phyloP scores from a whole-genome alignment of 2,329 filamentous ascomycete species.

The Diaporthe aspalathi region DNA sequence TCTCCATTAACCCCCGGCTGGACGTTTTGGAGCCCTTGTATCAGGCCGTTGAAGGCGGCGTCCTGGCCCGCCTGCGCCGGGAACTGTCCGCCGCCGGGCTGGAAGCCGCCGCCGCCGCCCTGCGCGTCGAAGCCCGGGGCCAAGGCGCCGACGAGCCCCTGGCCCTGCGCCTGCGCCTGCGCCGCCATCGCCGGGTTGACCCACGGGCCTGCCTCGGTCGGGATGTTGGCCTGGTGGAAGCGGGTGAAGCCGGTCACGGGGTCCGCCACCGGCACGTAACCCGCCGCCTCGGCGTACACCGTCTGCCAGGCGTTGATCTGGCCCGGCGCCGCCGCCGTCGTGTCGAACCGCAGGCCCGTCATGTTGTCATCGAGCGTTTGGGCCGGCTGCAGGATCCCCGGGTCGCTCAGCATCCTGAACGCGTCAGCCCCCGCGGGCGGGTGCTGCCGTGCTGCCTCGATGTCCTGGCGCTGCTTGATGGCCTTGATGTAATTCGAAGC shows the following conservation, averaged over 20 bases:
- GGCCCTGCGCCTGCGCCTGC: slow-evolving; percentile 7
- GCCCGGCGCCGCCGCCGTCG: neutral
- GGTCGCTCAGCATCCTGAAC: neutral
- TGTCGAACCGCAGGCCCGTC: slow-evolving; percentile 7
- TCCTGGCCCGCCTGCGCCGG: neutral
- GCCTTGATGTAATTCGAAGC: neutral
- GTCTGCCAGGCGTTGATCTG: slow-evolving; percentile 18
- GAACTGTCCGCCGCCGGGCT: neutral
- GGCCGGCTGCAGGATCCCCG: neutral
- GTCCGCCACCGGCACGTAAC: slow-evolving; percentile 24
- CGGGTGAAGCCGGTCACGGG: slow-evolving; percentile 24
- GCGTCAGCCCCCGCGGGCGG: neutral
- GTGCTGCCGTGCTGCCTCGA: neutral
- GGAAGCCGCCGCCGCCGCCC: neutral
- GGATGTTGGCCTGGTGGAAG: slow-evolving; percentile 18
- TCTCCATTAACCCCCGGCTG: neutral
- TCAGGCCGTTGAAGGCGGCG: neutral
- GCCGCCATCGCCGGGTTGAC: slow-evolving; percentile 9
- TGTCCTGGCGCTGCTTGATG: neutral
- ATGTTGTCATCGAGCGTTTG: slow-evolving; percentile 1
- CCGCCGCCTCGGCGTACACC: slow-evolving; percentile 17
- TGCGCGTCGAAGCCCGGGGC: neutral
- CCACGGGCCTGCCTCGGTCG: slow-evolving; percentile 4
- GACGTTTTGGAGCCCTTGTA: neutral
- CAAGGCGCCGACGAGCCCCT: slow-evolving; percentile 1